Conservation (phyloP, 1,139 yeast species). For the Candida buenavistaensis region DNA sequence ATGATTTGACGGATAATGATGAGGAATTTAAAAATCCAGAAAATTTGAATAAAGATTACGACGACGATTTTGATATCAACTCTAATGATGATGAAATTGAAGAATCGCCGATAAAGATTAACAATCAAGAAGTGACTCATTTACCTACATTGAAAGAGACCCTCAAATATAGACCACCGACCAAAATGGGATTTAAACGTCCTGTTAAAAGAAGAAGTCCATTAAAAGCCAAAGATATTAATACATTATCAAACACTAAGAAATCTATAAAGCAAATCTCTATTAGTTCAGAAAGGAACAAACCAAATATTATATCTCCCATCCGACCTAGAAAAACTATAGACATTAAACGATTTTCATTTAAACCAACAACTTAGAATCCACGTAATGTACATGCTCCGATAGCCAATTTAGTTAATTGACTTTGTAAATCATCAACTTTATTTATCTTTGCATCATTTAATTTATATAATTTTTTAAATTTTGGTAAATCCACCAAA, state of each 20-base stretch:
- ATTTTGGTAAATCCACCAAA: constrained; percentile 28
- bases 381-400: constrained; percentile 44
- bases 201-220: constrained; percentile 1
- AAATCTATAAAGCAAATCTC: constrained; percentile 1
- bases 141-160: constrained; percentile 10
- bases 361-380: constrained; percentile 15
- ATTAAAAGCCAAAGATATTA: constrained; percentile 6
- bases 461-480: constrained; percentile 41
- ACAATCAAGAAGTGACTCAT: background rate
- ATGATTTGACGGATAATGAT: constrained; percentile 25
- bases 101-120: constrained; percentile 37
- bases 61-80: constrained; percentile 16
- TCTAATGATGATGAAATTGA: constrained; percentile 43
- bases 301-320: constrained; percentile 3
- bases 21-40: too few species aligned
- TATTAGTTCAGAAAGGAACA: constrained; percentile 10
- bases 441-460: constrained; percentile 27
- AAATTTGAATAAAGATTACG: too few species aligned
- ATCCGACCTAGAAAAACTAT: constrained; percentile 5
- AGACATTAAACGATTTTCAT: constrained; percentile 15
- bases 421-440: constrained; percentile 20
- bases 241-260: constrained; percentile 3
- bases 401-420: constrained; percentile 36
- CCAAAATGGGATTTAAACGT: too few species aligned
- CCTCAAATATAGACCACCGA: constrained; percentile 10